phyloP scores from a whole-genome alignment of 805 yeast species.

The Ogataea nonfermentans region DNA sequence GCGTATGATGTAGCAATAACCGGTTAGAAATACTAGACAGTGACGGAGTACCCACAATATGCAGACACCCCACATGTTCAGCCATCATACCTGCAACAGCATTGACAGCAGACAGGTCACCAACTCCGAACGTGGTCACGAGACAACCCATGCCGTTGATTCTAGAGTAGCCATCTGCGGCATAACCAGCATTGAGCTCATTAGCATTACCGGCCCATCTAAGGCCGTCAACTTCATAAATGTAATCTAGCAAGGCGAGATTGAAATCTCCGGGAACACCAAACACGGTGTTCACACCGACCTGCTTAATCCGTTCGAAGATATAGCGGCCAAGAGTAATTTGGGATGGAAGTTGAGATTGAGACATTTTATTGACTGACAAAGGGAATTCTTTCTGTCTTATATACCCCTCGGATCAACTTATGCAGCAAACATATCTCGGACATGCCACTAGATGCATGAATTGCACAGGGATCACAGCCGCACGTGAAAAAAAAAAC shows the following conservation, averaged over 20 bases:
- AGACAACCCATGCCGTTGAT: constrained; percentile 72
- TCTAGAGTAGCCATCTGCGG: constrained; percentile 87
- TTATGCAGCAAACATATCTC: constrained; percentile 5
- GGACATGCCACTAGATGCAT: constrained; percentile 11
- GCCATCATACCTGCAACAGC: constrained; percentile 89
- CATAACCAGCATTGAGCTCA: constrained; percentile 84
- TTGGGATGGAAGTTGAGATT: constrained; percentile 20
- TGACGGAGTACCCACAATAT: constrained; percentile 85
- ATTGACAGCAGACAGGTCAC: constrained; percentile 80
- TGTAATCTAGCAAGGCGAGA: constrained; percentile 65
- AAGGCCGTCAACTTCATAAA: constrained; percentile 70
- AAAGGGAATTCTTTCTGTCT: background rate
- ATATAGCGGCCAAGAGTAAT: constrained; percentile 74
- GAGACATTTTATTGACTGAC: constrained; percentile 2
- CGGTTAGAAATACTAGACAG: constrained; percentile 69
- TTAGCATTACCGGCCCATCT: constrained; percentile 92
- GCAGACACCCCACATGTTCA: constrained; percentile 83
- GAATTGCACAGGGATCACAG: constrained; percentile 8
- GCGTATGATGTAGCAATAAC: constrained; percentile 74
- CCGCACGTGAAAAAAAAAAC: no score
- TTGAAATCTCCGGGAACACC: constrained; percentile 86
- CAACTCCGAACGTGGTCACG: constrained; percentile 88
- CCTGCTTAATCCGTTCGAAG: constrained; percentile 75
- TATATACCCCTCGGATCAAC: constrained; percentile 1
- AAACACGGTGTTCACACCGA: constrained; percentile 66